Evolutionary conservation across 257 asterid species (phyloP).

Genomic region (Striga asiatica): DNA sequence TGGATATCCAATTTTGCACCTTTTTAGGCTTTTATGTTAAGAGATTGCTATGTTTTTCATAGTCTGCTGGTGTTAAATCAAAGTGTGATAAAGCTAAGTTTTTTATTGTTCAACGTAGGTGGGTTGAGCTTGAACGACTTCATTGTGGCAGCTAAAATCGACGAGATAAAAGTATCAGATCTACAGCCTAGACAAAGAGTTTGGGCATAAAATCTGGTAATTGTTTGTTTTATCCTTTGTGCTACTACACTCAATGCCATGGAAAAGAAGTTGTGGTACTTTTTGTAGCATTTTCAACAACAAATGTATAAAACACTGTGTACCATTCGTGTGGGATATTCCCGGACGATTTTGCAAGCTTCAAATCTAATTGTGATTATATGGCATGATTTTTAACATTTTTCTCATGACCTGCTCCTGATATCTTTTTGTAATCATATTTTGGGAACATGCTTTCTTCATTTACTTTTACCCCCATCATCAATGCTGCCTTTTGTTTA

Average conservation of each 20-base stretch:
- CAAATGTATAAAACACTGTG: too few species aligned
- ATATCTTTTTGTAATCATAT: too few species aligned
- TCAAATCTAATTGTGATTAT: too few species aligned
- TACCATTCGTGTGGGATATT: too few species aligned
- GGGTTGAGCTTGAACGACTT: slow-evolving; percentile 81
- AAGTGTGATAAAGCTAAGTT: neutral
- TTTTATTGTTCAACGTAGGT: slow-evolving; percentile 36
- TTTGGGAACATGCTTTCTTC: too few species aligned
- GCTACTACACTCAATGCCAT: neutral
- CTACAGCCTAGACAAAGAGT: slow-evolving; percentile 74
- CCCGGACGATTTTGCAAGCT: too few species aligned
- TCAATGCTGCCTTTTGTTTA: too few species aligned
- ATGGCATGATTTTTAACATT: too few species aligned
- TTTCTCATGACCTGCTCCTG: too few species aligned
- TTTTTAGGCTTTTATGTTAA: neutral
- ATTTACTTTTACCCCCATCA: too few species aligned
- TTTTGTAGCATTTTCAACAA: neutral
- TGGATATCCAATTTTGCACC: too few species aligned
- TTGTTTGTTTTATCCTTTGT: neutral
- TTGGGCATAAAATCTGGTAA: slow-evolving; percentile 44
- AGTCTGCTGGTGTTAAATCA: neutral
- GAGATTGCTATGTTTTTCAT: too few species aligned
- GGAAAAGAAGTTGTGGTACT: neutral
- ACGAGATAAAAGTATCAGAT: slow-evolving; percentile 62
- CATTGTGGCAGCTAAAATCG: slow-evolving; percentile 82